Conservation (phyloP, 192 early-diverging fungal species). For the Rhizophagus sp. region DNA sequence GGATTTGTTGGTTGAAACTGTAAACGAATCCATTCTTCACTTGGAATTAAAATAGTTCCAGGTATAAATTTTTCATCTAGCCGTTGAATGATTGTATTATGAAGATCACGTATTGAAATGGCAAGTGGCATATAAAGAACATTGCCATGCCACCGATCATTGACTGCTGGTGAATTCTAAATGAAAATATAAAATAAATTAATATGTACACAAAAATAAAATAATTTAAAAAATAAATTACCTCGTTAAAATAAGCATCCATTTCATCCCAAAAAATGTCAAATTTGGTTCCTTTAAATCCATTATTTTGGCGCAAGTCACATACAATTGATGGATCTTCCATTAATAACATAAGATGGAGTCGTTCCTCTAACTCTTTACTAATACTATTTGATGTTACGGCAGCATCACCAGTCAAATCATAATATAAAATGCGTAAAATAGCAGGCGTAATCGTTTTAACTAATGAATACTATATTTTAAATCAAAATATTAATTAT, state of each 20-base stretch:
- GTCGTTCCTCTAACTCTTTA: neutral
- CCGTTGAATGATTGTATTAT: neutral
- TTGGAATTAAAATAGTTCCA: neutral
- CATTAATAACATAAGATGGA: neutral
- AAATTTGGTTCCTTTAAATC: neutral
- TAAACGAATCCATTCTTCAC: neutral
- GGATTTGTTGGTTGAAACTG: neutral
- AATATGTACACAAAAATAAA: neutral
- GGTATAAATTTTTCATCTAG: neutral
- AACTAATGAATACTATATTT: slow-evolving; percentile 1
- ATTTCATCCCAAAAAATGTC: neutral
- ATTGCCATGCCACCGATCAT: neutral
- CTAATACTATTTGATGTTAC: neutral
- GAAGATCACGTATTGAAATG: neutral
- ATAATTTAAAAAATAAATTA: neutral
- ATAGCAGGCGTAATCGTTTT: neutral
- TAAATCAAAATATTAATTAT: neutral
- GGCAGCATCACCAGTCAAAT: neutral
- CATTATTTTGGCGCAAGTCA: neutral
- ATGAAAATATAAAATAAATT: neutral
- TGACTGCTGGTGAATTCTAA: neutral
- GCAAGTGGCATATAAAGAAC: neutral
- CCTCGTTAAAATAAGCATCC: neutral
- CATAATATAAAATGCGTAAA: neutral
- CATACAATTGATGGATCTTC: slow-evolving; percentile 8